Percentiles rank a stretch among this genome's conserved stretches.
phyloP scores from a whole-genome alignment of 495 filamentous ascomycete species.

The Aeminium ludgeri region DNA sequence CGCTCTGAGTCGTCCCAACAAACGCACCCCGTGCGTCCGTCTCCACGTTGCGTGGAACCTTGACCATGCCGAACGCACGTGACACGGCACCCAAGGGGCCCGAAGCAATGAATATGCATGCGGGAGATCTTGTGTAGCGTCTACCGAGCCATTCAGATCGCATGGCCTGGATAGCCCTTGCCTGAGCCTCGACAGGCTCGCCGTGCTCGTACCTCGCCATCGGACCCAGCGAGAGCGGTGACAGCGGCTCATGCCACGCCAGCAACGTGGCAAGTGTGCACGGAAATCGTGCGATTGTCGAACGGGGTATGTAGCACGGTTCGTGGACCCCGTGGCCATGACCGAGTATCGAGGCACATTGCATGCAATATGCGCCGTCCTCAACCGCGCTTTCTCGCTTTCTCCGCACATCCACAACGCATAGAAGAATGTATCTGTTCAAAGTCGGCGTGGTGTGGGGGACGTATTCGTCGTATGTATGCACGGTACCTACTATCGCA shows the following conservation, averaged over 20 bases:
- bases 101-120: not conserved
- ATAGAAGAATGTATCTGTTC: no score
- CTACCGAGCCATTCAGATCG: constrained; percentile 6
- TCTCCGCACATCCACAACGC: no score
- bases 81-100: not conserved
- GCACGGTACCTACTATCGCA: no score
- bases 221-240: constrained; percentile 6
- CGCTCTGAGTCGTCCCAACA: not conserved
- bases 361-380: no score
- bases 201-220: not conserved
- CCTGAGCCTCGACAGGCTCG: not conserved
- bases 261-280: constrained; percentile 5
- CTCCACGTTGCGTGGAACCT: not conserved
- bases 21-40: no score
- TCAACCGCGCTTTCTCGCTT: no score
- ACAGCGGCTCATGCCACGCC: constrained; percentile 5
- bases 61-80: constrained; percentile 8
- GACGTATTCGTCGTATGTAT: no score
- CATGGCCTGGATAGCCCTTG: not conserved
- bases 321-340: no score
- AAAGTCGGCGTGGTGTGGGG: no score
- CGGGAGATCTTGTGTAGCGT: constrained; percentile 10
- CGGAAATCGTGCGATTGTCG: no score
- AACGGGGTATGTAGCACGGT: no score
- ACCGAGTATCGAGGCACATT: no score